phyloP scores from a whole-genome alignment of 2,329 filamentous ascomycete genomes.

The Fusarium concolor region DNA sequence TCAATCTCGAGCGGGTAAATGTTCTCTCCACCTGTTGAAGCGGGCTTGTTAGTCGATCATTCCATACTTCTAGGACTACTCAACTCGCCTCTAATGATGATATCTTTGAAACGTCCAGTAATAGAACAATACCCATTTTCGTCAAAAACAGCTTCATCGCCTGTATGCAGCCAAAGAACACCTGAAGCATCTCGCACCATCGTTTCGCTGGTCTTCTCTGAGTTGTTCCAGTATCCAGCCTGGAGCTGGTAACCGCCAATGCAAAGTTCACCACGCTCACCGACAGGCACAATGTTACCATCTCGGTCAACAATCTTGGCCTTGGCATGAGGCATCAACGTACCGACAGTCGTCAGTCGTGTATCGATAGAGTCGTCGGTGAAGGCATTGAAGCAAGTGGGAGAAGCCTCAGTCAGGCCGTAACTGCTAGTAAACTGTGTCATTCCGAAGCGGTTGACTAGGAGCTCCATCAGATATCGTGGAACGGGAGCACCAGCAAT shows the following conservation, averaged over 20 bases:
- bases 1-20: conserved; percentile 81
- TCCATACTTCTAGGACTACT: conserved; percentile 21
- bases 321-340: conserved; percentile 77
- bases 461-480: conserved; percentile 77
- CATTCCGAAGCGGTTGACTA: conserved; percentile 80
- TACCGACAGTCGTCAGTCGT: conserved; percentile 78
- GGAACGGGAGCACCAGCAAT: conserved; percentile 84
- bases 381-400: conserved; percentile 84
- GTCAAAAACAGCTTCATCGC: conserved; percentile 77
- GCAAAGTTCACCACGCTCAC: conserved; percentile 78
- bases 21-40: conserved; percentile 73
- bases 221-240: conserved; percentile 75
- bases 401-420: conserved; percentile 80
- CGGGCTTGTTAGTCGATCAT: conserved; percentile 41
- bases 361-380: conserved; percentile 76
- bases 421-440: conserved; percentile 78
- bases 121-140: conserved; percentile 77
- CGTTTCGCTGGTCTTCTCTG: conserved; percentile 75
- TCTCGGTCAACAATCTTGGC: conserved; percentile 82
- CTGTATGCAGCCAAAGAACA: conserved; percentile 73
- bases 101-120: conserved; percentile 82
- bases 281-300: conserved; percentile 74
- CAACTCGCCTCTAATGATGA: conserved; percentile 74
- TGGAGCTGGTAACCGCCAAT: conserved; percentile 83
- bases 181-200: conserved; percentile 66